Evolutionary conservation across 2,329 filamentous ascomycete genomes (phyloP), one percentile per base, ranked within the genome.

Genomic region (Verticillium nubilum): DNA sequence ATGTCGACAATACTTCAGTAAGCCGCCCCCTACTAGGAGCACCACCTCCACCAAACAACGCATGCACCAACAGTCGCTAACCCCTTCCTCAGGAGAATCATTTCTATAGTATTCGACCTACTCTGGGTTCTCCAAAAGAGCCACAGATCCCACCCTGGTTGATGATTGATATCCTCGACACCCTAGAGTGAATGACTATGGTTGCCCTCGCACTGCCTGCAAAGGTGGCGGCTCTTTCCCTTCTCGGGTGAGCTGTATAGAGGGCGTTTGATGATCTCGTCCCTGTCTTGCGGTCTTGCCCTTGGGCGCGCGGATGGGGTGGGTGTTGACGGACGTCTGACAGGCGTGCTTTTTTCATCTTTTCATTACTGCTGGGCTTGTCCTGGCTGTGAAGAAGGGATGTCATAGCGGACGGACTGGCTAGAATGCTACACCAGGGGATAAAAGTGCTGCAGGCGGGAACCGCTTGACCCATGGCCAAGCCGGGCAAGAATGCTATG

Each of bases 71-170:
- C 28, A 27, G 13, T 29, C 26, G 27, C 47, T 33, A 42, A 25
- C 19, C 62, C 58, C 60, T 33, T 42, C 66, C 65, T 65, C 73
- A 80, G 74, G 78, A 92, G 90, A 93, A 94, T 94, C 91, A 91
- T 91, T 96, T 96, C 90, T 96, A 93, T 92, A 97, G 92, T 93
- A 88, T 84, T 91, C 87, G 87, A 92, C 89, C 84, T 83, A 84
- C 87, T 91, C 90, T 95, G 89, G 91, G 87, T 89, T 94, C 86
- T 86, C 86, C 84, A 92, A 85, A 89, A 83, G 83, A 96, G 92
- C 90, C 86, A 92, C 89, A 94, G 89, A 92, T 85, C 86, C 86
- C 86, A 94, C 87, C 90, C 91, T 92, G 91, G 90, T 90, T 91
- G 91, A 96, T 95, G 91, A 96, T 76, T 78, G 70, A 90, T 85